phyloP scores from a whole-genome alignment of 2,329 filamentous ascomycete species.

The Diaporthe nobilis region DNA sequence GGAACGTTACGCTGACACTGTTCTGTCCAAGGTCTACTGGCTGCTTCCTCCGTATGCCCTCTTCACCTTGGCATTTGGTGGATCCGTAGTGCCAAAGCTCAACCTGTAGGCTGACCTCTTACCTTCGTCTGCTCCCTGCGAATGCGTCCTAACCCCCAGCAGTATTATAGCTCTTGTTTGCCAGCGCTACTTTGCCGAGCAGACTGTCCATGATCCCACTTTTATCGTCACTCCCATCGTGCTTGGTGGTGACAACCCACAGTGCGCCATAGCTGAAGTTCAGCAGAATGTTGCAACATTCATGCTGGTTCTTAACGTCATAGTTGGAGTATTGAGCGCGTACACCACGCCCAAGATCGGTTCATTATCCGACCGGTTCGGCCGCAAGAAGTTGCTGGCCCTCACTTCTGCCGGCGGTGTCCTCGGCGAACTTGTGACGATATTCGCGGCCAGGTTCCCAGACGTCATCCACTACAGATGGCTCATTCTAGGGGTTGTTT shows the following conservation, averaged over 20 bases:
- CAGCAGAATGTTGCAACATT: slow-evolving; percentile 84
- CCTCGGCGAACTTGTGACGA: slow-evolving; percentile 80
- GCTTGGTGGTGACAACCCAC: slow-evolving; percentile 78
- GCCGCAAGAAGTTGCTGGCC: slow-evolving; percentile 81
- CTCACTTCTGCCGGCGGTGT: slow-evolving; percentile 83
- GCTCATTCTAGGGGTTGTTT: slow-evolving; percentile 80
- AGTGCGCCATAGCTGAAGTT: slow-evolving; percentile 85
- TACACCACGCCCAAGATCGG: slow-evolving; percentile 87
- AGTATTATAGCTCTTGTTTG: slow-evolving; percentile 87
- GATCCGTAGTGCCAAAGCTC: slow-evolving; percentile 86
- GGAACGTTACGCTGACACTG: slow-evolving; percentile 43
- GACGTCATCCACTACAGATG: slow-evolving; percentile 81
- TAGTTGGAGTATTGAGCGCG: slow-evolving; percentile 83
- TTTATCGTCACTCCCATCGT: slow-evolving; percentile 75
- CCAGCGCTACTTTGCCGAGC: slow-evolving; percentile 82
- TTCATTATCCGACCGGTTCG: slow-evolving; percentile 87
- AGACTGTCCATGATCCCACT: slow-evolving; percentile 69
- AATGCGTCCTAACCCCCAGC: slow-evolving; percentile 20
- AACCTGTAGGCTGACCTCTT: slow-evolving; percentile 71
- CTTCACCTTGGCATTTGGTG: slow-evolving; percentile 89
- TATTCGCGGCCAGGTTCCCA: slow-evolving; percentile 82
- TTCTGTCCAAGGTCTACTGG: slow-evolving; percentile 79
- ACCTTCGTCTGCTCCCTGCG: background rate
- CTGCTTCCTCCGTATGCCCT: slow-evolving; percentile 84
- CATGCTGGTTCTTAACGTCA: slow-evolving; percentile 80